phyloP scores from a whole-genome alignment of 805 yeast genomes.

The Barnettozyma vustinii region DNA sequence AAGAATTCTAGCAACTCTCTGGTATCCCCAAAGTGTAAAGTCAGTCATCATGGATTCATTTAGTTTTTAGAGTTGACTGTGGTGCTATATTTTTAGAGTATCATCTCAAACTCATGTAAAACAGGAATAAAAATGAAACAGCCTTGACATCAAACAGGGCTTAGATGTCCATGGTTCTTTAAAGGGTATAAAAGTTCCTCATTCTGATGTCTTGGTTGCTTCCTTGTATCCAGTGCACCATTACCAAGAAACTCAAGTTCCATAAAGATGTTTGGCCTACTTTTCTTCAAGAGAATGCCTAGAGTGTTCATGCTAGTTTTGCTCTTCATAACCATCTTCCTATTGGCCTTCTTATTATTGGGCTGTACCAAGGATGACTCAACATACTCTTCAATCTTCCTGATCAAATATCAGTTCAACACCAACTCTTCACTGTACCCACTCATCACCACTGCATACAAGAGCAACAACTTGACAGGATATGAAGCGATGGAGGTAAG shows the following conservation, averaged over 20 bases:
- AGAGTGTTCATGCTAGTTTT: conserved; percentile 35
- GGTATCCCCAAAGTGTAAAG: too few relatives aligned
- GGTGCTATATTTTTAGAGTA: too few relatives aligned
- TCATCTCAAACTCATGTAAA: too few relatives aligned
- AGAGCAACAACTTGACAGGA: conserved; percentile 27
- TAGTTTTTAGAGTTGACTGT: too few relatives aligned
- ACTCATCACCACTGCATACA: conserved; percentile 35
- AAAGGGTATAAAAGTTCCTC: too few relatives aligned
- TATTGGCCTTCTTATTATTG: conserved; percentile 48
- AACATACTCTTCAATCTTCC: conserved; percentile 43
- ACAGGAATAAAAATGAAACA: too few relatives aligned
- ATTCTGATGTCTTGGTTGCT: too few relatives aligned
- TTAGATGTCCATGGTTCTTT: not conserved
- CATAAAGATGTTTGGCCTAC: conserved; percentile 17
- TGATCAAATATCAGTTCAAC: conserved; percentile 46
- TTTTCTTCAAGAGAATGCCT: conserved; percentile 34
- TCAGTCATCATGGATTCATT: too few relatives aligned
- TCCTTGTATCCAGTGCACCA: too few relatives aligned
- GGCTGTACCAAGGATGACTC: conserved; percentile 43
- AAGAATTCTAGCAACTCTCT: too few relatives aligned
- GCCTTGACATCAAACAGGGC: not conserved
- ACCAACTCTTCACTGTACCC: conserved; percentile 37
- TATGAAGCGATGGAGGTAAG: conserved; percentile 38
- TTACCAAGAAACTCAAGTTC: not conserved
- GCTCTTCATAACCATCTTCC: conserved; percentile 42